These are phyloP conservation scores for Akanthomyces muscarius DNA, from an alignment of 2,329 filamentous ascomycete genomes.

Conservation along the genomic window DNA sequence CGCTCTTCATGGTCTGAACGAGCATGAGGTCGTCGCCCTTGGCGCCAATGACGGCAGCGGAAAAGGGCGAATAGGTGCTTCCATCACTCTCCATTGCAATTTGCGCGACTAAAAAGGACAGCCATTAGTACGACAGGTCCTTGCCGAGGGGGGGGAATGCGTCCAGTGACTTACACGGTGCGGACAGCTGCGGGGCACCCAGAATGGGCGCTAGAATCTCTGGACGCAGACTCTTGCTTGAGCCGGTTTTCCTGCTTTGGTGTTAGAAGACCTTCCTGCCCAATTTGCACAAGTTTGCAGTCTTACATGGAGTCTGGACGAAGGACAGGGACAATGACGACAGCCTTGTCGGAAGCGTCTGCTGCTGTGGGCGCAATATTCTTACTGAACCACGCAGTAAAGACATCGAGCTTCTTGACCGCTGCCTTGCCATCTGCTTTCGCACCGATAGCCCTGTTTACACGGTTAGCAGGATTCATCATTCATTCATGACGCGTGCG, in stretches of 20 bases:
- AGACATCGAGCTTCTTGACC: slow-evolving; percentile 25
- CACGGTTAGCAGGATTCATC: background rate
- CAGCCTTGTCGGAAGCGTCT: slow-evolving; percentile 21
- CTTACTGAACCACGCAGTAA: slow-evolving; percentile 31
- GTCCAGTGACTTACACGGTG: slow-evolving; percentile 31
- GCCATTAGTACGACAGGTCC: background rate
- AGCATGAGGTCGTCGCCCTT: slow-evolving; percentile 26
- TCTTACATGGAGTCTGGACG: background rate
- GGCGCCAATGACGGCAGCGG: slow-evolving; percentile 28
- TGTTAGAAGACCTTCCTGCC: background rate
- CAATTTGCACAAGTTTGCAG: too few relatives aligned
- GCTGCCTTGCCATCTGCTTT: background rate
- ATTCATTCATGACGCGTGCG: background rate
- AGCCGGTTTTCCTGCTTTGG: background rate
- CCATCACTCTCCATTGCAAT: slow-evolving; percentile 29
- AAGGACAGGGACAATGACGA: slow-evolving; percentile 28
- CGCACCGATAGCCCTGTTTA: slow-evolving; percentile 24
- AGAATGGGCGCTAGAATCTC: slow-evolving; percentile 29
- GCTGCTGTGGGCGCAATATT: slow-evolving; percentile 24
- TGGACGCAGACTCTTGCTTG: slow-evolving; percentile 24
- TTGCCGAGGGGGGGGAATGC: background rate
- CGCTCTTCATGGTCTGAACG: slow-evolving; percentile 28
- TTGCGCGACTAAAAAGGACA: slow-evolving; percentile 26
- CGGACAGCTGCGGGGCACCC: slow-evolving; percentile 29
- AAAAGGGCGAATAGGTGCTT: slow-evolving; percentile 29